These are phyloP conservation scores for Ceratobasidium sp. DNA, from an alignment of 1,284 basidiomycete genomes.

Conservation along the genomic window DNA sequence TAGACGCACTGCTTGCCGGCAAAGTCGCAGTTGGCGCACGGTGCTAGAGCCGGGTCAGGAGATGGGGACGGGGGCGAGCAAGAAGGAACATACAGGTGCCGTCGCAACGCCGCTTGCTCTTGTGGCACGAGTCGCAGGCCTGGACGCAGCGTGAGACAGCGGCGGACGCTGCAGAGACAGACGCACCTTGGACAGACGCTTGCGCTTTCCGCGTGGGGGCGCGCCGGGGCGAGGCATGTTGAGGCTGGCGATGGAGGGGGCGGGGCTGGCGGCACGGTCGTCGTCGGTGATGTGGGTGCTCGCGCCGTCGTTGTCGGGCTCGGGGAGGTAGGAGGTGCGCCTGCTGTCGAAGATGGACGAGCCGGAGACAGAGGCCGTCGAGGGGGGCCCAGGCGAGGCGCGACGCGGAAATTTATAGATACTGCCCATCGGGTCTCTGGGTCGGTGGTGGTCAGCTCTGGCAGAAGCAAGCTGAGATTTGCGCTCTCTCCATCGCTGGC, in stretches of 20 bases:
- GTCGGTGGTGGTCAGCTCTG: background rate
- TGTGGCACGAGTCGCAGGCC: constrained; percentile 84
- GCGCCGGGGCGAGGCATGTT: constrained; percentile 36
- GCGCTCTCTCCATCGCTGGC: background rate
- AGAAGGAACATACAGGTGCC: constrained; percentile 69
- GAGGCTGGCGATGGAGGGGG: constrained; percentile 38
- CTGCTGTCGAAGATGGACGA: constrained; percentile 22
- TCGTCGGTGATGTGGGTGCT: constrained; percentile 39
- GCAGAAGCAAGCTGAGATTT: background rate
- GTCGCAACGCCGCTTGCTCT: constrained; percentile 81
- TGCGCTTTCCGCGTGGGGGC: constrained; percentile 57
- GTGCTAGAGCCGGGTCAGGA: constrained; percentile 55
- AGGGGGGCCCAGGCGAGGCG: background rate
- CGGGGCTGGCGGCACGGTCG: constrained; percentile 36
- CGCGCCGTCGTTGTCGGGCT: constrained; percentile 13
- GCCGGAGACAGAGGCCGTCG: constrained; percentile 9
- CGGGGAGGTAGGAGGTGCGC: background rate
- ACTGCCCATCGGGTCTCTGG: no score
- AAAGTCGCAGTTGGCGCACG: constrained; percentile 83
- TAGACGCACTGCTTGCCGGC: constrained; percentile 81
- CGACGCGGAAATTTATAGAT: background rate
- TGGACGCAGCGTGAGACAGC: constrained; percentile 48
- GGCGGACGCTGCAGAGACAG: background rate
- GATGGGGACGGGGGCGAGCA: constrained; percentile 1
- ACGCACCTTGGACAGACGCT: constrained; percentile 70